A percentile compares a stretch with the other conserved stretches of the same genome.
Evolutionary conservation across 2,329 filamentous ascomycete genomes (phyloP).

Genomic region (Phaeophleospora eucalypticola): DNA sequence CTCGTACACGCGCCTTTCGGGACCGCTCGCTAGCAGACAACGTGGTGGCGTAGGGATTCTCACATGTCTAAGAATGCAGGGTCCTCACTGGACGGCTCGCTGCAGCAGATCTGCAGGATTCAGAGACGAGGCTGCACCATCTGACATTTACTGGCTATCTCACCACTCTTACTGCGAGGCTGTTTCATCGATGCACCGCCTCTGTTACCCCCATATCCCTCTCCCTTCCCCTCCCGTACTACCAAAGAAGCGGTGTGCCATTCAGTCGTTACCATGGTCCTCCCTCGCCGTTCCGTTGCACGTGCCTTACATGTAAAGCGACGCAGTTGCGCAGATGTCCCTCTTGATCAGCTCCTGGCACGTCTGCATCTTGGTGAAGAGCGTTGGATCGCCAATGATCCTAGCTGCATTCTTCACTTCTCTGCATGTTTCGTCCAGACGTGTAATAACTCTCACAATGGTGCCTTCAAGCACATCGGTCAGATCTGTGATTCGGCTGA

Average conservation of each 20-base stretch:
- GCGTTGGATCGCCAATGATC: conserved; percentile 86
- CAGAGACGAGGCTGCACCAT: not conserved
- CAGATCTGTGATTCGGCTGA: conserved; percentile 93
- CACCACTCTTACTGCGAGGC: no score
- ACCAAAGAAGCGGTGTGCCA: no score
- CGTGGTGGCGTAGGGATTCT: not conserved
- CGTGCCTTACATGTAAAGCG: conserved; percentile 75
- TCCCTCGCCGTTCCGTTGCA: no score
- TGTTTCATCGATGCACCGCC: no score
- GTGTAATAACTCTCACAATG: conserved; percentile 89
- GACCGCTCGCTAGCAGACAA: not conserved
- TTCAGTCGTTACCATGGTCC: no score
- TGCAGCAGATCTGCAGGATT: not conserved
- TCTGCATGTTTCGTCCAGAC: conserved; percentile 90
- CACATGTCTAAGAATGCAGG: not conserved
- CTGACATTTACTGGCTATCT: no score
- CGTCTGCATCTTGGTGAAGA: conserved; percentile 95
- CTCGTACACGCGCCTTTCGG: not conserved
- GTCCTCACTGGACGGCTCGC: not conserved
- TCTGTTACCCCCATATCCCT: no score
- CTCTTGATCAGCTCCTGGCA: conserved; percentile 98
- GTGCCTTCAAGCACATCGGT: conserved; percentile 97
- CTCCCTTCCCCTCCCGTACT: no score
- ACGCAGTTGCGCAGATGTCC: conserved; percentile 87
- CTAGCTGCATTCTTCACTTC: conserved; percentile 97